Conservation (phyloP, 2,329 filamentous ascomycete species). For the Boeremia lycopersici region DNA sequence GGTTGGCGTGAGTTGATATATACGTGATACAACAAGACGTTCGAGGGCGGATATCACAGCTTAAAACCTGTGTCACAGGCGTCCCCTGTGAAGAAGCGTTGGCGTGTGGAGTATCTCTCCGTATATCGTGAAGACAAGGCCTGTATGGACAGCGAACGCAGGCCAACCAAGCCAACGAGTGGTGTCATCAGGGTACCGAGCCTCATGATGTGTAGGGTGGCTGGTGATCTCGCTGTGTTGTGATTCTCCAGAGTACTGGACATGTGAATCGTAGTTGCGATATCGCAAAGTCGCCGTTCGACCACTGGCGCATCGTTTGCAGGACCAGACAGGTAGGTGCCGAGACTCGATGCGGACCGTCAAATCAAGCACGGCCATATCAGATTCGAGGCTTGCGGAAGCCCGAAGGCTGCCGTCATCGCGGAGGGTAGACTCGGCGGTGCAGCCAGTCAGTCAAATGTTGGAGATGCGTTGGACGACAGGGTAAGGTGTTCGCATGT, state of each 20-base stretch:
- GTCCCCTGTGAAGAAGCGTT: constrained; percentile 17
- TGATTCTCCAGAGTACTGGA: constrained; percentile 10
- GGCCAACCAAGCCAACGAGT: background rate
- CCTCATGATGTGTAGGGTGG: constrained; percentile 10
- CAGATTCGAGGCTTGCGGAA: background rate
- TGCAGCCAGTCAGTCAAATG: background rate
- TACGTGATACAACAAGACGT: background rate
- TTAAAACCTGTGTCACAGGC: constrained; percentile 1
- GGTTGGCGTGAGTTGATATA: background rate
- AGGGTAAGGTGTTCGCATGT: no score
- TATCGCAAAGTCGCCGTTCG: constrained; percentile 3
- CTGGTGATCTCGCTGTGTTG: constrained; percentile 44
- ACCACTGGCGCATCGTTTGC: constrained; percentile 10
- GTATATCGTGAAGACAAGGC: constrained; percentile 9
- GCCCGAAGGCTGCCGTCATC: background rate
- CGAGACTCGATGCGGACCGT: background rate
- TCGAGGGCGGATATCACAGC: constrained; percentile 2
- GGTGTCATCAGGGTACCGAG: background rate
- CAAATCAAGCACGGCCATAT: background rate
- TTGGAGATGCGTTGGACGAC: background rate
- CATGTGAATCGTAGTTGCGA: constrained; percentile 13
- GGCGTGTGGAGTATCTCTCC: background rate
- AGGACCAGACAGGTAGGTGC: background rate
- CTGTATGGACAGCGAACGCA: constrained; percentile 18
- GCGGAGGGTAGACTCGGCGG: background rate